Percentiles rank a stretch among this genome's conserved stretches.
These are phyloP conservation scores for Ceratobasidium sp. DNA, from an alignment of 1,284 basidiomycete genomes.

Conservation along the genomic window DNA sequence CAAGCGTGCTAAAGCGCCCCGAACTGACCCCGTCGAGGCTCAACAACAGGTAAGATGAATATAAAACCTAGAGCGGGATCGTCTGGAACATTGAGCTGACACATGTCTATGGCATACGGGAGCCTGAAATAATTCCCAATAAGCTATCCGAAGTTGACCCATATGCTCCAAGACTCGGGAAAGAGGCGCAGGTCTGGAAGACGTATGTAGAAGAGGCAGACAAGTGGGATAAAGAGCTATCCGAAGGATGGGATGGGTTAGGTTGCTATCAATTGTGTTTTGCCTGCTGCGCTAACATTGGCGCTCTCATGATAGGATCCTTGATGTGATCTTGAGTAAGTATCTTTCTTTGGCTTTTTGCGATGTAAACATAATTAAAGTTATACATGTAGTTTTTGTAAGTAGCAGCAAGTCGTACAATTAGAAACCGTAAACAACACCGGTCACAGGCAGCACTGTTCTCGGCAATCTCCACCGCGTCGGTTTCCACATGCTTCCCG, in stretches of 20 bases:
- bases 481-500: too few species aligned
- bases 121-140: too few species aligned
- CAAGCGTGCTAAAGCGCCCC: too few species aligned
- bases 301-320: not conserved
- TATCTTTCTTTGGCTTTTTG: not conserved
- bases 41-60: too few species aligned
- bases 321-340: conserved; percentile 2
- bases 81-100: too few species aligned
- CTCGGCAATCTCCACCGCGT: conserved; percentile 5
- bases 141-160: too few species aligned
- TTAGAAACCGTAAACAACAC: not conserved
- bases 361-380: not conserved
- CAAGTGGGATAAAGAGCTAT: conserved; percentile 24
- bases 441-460: not conserved
- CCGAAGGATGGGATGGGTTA: conserved; percentile 19
- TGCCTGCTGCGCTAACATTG: too few species aligned
- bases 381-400: not conserved
- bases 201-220: conserved; percentile 34
- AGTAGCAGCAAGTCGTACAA: not conserved
- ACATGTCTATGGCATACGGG: too few species aligned
- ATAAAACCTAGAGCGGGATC: too few species aligned
- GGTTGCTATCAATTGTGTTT: not conserved
- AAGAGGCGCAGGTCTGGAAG: too few species aligned
- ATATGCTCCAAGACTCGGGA: too few species aligned
- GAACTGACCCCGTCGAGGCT: too few species aligned